Evolutionary conservation across 2,329 filamentous ascomycete genomes (phyloP), one percentile per base, ranked within the genome.

Genomic region (Penicillium corylophilum): DNA sequence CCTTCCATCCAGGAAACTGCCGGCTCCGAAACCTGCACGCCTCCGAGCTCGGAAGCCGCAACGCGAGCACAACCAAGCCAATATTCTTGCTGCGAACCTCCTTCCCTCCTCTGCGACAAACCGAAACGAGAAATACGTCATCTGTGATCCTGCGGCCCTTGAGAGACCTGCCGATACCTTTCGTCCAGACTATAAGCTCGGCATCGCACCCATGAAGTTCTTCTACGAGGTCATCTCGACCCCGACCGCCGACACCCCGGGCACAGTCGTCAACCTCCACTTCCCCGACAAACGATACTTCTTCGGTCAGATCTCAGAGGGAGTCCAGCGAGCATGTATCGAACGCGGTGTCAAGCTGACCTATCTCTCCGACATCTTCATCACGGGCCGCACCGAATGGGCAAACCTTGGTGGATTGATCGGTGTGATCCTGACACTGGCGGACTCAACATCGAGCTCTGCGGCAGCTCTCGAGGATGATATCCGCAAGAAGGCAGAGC

Each of bases 181-280:
- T 38, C 18, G 33, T 5, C 53, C 53, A 7, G 15, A 33, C 13
- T 31, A 52, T 5, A 15, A 40, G 2, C 26, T 13, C 2, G 51
- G 56, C 48, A 50, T 43, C 18, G 26, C 55, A 38, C 68, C 69
- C 56, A 96, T 96, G 92, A 80, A 85, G 62, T 87, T 81, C 67
- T 84, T 78, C 63, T 78, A 92, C 50, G 86, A 95, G 70, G 75
- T 97, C 63, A 71, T 93, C 55, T 88, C 86, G 16, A 88, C 88
- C 53, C 93, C 93, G 13, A 94, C 93, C 60, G 87, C 87, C 53
- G 94, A 99, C 73, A 96, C 91, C 18, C 83, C 86, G 1, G 93
- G 93, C 48, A 89, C 90, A 2, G 82, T 83, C 44, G 71, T 97
- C 28, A 69, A 90, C 33, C 77, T 99, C 6, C 86, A 93, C 67